Base-by-base conservation (phyloP, 2,329 filamentous ascomycete species). In the Pseudocercospora vitis region DNA sequence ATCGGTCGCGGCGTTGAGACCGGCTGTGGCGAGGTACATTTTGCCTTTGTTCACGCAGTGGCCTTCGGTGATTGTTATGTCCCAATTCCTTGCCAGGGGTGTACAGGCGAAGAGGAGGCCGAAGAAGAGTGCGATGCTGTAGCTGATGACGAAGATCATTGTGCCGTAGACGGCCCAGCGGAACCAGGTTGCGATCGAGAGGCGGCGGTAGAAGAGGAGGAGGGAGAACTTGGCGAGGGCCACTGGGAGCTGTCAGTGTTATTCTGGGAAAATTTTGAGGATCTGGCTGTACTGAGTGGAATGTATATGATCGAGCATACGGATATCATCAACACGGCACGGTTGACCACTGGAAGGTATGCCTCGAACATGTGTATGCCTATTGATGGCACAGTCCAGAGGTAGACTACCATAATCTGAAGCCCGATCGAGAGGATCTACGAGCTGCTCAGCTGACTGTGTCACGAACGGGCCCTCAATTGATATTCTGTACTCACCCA, bases 1-100 rank as follows among this genome's bases (percentile, higher is more conserved):
- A 14, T 59, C 57, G 21, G 57, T 57, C 8, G 48, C 57, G 14
- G 57, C 57, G 32, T 57, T 57, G 3, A 55, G 45, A 5, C 57
- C 57, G 9, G 57, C 57, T 1, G 57, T 59, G 1, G 57, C 49
- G 21, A 60, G 44, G 28, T 53, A 57, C 4, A 60, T 48, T 9
- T 37, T 28, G 12, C 55, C 55, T 14, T 50, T 32, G 26, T 57
- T 56, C 29, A 53, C 42, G 24, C 57, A 60, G 18, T 53, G 46
- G 0, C 51, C 57, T 4, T 49, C 45, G 1, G 57, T 55, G 33
- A 60, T 45, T 1, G 55, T 57, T 8, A 50, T 48, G 26, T 57
- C 49, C 57, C 57, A 57, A 7, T 48, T 45, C 26, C 21, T 37
- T n/a, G 49, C 32, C 33, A 57, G 31, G 2, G 57, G 55, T 9